Conservation (phyloP, 2,329 filamentous ascomycete genomes). For the Aureobasidium sp. region DNA sequence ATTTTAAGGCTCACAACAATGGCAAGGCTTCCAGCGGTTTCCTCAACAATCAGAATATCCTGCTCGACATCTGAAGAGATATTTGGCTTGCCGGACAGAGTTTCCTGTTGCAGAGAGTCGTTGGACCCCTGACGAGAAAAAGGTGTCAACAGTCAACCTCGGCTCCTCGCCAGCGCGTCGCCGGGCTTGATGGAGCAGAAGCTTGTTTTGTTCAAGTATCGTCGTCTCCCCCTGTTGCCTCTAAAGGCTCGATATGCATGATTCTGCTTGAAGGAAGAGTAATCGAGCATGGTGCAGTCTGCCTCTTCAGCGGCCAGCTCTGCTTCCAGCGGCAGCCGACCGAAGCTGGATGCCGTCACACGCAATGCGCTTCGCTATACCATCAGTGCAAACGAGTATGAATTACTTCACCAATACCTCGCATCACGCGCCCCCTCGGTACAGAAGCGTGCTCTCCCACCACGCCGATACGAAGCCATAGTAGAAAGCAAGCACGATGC, state of each 20-base stretch:
- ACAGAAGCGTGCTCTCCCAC: constrained; percentile 46
- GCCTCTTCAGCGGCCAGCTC: constrained; percentile 1
- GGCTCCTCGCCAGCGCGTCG: constrained; percentile 2
- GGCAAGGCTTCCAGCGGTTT: not conserved
- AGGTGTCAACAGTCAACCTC: not conserved
- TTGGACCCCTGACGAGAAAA: not conserved
- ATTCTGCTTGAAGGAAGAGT: not conserved
- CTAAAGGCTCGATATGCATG: not conserved
- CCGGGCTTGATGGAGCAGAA: not conserved
- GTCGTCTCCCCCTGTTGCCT: not conserved
- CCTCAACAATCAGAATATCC: not conserved
- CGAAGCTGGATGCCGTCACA: constrained; percentile 59
- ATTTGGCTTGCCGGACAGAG: not conserved
- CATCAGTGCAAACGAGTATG: constrained; percentile 76
- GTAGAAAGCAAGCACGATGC: constrained; percentile 37
- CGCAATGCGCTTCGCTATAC: constrained; percentile 84
- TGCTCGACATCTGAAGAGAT: not conserved
- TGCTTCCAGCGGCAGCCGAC: constrained; percentile 7
- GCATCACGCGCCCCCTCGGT: constrained; percentile 63
- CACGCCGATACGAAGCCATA: constrained; percentile 46
- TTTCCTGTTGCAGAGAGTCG: not conserved
- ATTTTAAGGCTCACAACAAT: not conserved
- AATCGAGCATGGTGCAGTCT: constrained; percentile 4
- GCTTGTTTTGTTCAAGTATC: not conserved
- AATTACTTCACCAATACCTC: constrained; percentile 73